Percentiles rank a stretch among this genome's conserved stretches.
Evolutionary conservation across 768 basidiomycete genomes (phyloP).

Genomic region (Naganishia randhawae): DNA sequence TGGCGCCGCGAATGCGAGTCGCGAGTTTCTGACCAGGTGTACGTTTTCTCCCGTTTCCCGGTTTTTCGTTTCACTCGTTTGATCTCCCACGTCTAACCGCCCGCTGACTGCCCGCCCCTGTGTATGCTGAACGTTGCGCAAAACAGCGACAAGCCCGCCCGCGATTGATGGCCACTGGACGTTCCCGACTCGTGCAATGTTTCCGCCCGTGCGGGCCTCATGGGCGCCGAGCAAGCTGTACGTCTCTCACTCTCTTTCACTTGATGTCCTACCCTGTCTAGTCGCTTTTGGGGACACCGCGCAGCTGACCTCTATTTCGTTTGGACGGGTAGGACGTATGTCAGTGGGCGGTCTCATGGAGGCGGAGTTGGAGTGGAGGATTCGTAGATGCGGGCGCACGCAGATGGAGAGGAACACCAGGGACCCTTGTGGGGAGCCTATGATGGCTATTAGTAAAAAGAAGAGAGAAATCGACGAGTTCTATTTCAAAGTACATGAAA

Average conservation of each 20-base stretch:
- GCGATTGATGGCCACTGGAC: conserved; percentile 46
- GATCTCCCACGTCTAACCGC: background rate
- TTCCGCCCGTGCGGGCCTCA: conserved; percentile 43
- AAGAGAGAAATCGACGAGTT: too few species aligned
- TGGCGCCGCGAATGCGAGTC: too few species aligned
- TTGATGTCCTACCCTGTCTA: background rate
- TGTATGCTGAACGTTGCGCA: background rate
- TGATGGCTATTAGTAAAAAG: too few species aligned
- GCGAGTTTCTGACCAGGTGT: background rate
- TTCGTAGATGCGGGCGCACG: too few species aligned
- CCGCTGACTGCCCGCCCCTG: background rate
- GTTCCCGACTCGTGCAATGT: conserved; percentile 51
- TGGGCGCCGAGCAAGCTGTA: conserved; percentile 43
- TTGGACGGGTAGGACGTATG: background rate
- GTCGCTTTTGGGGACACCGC: too few species aligned
- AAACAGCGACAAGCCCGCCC: conserved; percentile 40
- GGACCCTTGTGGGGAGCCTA: too few species aligned
- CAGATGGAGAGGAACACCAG: too few species aligned
- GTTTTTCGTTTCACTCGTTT: background rate
- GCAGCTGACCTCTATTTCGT: too few species aligned
- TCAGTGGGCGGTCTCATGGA: conserved; percentile 1
- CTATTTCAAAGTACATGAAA: too few species aligned
- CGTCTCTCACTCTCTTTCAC: conserved; percentile 23
- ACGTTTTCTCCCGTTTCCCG: background rate
- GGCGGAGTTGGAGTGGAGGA: conserved; percentile 5